These are phyloP conservation scores for Chiua virens DNA, from an alignment of 768 basidiomycete genomes.

Conservation along the genomic window DNA sequence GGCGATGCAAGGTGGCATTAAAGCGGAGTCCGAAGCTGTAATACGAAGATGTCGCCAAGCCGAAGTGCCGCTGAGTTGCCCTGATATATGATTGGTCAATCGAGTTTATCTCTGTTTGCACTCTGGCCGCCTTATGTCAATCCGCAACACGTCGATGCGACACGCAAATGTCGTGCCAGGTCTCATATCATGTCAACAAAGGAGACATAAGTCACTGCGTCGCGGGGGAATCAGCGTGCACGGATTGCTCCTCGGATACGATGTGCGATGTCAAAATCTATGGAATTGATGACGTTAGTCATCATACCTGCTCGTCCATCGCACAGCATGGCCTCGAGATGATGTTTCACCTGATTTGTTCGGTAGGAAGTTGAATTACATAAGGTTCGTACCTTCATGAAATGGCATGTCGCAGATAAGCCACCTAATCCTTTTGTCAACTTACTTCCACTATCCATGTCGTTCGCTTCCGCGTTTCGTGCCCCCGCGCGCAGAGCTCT, in stretches of 20 bases:
- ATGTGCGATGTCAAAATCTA: no score
- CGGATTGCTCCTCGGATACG: no score
- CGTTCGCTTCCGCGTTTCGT: slow-evolving; percentile 50
- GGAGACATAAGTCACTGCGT: not conserved
- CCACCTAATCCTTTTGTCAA: slow-evolving; percentile 1
- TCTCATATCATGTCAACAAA: not conserved
- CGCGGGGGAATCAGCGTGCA: no score
- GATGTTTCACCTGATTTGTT: no score
- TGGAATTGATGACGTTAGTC: no score
- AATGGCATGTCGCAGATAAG: slow-evolving; percentile 7
- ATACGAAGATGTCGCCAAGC: not conserved
- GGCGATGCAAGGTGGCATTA: not conserved
- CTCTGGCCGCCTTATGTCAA: not conserved
- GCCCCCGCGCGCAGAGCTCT: slow-evolving; percentile 48
- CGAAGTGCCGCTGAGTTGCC: slow-evolving; percentile 1
- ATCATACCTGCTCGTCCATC: not conserved
- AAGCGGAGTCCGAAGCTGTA: slow-evolving; percentile 1
- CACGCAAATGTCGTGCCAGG: not conserved
- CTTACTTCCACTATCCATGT: slow-evolving; percentile 45
- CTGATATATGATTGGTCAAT: not conserved
- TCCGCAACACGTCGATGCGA: not conserved
- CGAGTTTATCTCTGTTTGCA: slow-evolving; percentile 1
- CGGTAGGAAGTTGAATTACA: slow-evolving; percentile 9
- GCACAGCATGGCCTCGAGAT: not conserved
- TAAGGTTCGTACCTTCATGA: slow-evolving; percentile 2